Evolutionary conservation across 352 stramenopile genomes (phyloP), one percentile per base, ranked within the genome.

Genomic region (Discostella stelligera): DNA sequence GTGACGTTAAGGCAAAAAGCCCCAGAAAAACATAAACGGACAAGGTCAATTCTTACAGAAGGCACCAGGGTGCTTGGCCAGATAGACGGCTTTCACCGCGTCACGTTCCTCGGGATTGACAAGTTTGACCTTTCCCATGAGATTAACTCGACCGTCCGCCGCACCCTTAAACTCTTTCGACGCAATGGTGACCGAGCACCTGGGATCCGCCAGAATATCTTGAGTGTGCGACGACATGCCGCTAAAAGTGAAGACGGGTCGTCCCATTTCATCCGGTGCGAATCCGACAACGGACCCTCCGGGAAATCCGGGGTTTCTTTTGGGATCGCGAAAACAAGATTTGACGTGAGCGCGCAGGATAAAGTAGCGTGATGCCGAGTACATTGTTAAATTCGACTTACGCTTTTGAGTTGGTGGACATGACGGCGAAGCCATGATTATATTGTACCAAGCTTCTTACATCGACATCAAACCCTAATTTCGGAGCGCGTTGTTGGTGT

Each of bases 141-240:
- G 64, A 58, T 93, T 93, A 20, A 93, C 89, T 16, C 89, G 73
- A 37, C 86, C 89, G 81, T 94, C 89, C 10, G 89, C 88, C 0
- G 88, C 88, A 41, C 89, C 89, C 80, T 94, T 93, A 56, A 94
- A 94, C 64, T 91, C 82, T 65, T 93, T 90, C 10, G 80, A 80
- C 16, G 89, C 87, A 67, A 94, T 83, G 0, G 86, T 93, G 0
- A 94, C 48, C 46, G 80, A 90, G 41, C 79, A 89, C 32, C 67
- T 69, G 1, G 86, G 81, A 76, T 94, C 83, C 7, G 61, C 68
- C 10, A 92, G 53, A 13, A 94, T 75, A 59, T 94, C 89, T 73
- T 93, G 84, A 13, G 88, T 94, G 60, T 94, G 89, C 10, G 74
- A 83, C 6, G 77, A 90, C 89, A 94, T 68, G 5, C 63, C 49